phyloP scores from a whole-genome alignment of 352 stramenopile genomes.

The Elongisporangium anandrum region DNA sequence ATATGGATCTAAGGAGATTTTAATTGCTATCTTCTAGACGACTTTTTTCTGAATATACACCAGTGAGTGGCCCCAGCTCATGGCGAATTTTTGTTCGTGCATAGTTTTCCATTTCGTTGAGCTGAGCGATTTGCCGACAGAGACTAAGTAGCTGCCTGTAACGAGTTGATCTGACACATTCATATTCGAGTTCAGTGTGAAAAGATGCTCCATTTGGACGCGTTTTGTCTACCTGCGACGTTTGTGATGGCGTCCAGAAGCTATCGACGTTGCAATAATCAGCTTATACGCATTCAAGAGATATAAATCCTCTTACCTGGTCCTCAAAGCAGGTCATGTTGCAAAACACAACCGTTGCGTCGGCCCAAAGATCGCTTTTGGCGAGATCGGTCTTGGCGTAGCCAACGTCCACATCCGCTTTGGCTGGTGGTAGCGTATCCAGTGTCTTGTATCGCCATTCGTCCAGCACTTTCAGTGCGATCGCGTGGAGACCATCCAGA shows the following conservation, averaged over 20 bases:
- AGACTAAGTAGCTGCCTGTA: conserved; percentile 55
- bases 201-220: no score
- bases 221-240: conserved; percentile 36
- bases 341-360: conserved; percentile 60
- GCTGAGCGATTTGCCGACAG: conserved; percentile 49
- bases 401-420: conserved; percentile 48
- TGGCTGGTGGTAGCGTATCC: conserved; percentile 40
- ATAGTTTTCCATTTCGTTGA: conserved; percentile 58
- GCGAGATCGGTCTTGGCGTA: conserved; percentile 46
- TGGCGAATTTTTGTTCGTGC: conserved; percentile 54
- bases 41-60: conserved; percentile 65
- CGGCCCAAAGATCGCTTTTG: conserved; percentile 44
- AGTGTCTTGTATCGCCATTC: conserved; percentile 66
- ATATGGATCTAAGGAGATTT: no score
- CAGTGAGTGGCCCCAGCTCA: conserved; percentile 61
- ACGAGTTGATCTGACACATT: conserved; percentile 25
- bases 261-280: conserved; percentile 5
- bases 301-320: conserved; percentile 26
- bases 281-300: not conserved
- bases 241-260: conserved; percentile 26
- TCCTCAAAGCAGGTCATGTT: conserved; percentile 72
- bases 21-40: conserved; percentile 22
- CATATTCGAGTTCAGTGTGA: not conserved
- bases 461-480: conserved; percentile 58
- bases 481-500: conserved; percentile 51